Evolutionary conservation across 331 rosid genomes (phyloP).

Genomic region (Quercus tomentella): DNA sequence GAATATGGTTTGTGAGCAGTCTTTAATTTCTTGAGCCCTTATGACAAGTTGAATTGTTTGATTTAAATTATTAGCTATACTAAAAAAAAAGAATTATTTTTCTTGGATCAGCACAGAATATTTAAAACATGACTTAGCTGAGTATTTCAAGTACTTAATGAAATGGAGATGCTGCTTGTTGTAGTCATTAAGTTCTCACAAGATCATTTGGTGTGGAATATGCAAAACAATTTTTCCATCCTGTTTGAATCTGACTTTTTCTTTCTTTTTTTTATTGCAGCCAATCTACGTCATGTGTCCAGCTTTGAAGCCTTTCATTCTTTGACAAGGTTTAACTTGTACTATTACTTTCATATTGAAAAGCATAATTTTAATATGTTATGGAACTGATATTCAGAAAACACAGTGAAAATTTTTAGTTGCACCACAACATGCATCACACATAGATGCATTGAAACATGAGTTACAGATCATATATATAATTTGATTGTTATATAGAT

Average conservation of each 20-base stretch:
- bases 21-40: background rate
- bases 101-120: too few relatives aligned
- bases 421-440: background rate
- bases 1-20: background rate
- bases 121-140: too few relatives aligned
- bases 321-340: constrained; percentile 56
- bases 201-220: background rate
- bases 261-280: constrained; percentile 41
- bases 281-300: constrained; percentile 64
- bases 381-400: background rate
- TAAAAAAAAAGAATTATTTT: too few relatives aligned
- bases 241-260: background rate
- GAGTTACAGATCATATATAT: background rate
- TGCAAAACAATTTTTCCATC: background rate
- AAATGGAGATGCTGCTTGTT: background rate
- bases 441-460: background rate
- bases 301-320: constrained; percentile 88
- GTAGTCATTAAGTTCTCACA: background rate
- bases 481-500: background rate
- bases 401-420: background rate
- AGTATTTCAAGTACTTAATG: too few relatives aligned
- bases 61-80: too few relatives aligned
- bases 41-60: background rate
- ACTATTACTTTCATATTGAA: background rate
- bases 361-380: background rate